Base-by-base conservation (phyloP, 2,329 filamentous ascomycete genomes). In the Lasiodiplodia sp. region DNA sequence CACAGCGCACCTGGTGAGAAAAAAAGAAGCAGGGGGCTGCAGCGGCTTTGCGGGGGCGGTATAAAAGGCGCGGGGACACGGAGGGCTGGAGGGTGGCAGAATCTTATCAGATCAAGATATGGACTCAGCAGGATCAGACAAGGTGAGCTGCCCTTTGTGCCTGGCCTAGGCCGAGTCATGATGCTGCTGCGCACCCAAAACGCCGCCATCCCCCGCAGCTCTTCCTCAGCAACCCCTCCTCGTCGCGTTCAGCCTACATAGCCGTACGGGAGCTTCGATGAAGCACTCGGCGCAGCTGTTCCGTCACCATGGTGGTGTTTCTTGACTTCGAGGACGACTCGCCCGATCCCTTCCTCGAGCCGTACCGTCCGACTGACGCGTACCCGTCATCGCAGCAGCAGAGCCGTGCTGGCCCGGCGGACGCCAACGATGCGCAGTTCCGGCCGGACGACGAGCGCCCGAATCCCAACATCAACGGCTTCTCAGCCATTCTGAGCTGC, bases 401-500 rank as follows among this genome's bases (percentile, higher is more conserved):
- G n/a, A 47, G n/a, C 66, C 75, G 75, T 68, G 72, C 75, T 66
- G 72, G 75, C 69, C 52, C 64, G 64, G 23, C 64, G 25, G 40
- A 66, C 67, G 58, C 49, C 53, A 68, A 56, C 53, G 47, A 37
- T 34, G 47, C 57, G 68, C 52, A 58, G 53, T 31, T 28, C 28
- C 38, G 71, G 67, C 62, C 70, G 14, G 66, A 47, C 11, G 75
- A 76, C 37, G 73, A 74, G 66, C 76, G 82, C 71, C 76, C 75
- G 34, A 83, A 85, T 75, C 86, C 82, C 67, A 89, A 89, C 74
- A 79, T 84, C 77, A 88, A 87, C 81, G 82, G 83, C 73, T 86
- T 89, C 80, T 87, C 87, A 71, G 84, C 86, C 76, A 87, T 87
- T 77, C 80, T 91, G 79, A 87, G 86, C 79, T 90, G 88, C 83